Evolutionary conservation across 192 early-diverging fungal genomes (phyloP), one percentile per base, ranked within the genome.

Genomic region (Oehlia diaphana): DNA sequence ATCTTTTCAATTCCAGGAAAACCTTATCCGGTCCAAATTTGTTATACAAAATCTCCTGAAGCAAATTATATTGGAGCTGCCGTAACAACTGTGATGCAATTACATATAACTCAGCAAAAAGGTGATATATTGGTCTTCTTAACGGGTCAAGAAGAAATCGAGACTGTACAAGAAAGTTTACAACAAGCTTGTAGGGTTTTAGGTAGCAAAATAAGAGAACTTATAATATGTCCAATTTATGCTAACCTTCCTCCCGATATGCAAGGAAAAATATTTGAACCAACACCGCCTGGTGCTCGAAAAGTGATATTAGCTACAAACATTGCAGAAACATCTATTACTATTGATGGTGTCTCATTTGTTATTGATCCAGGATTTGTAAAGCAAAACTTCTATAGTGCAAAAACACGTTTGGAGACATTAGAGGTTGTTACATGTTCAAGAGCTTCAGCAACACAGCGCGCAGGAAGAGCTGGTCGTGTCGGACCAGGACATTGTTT

Each of bases 61-160:
- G 96, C 97, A 28, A 96, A 99, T 82, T 99, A 99, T 82, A 85
- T 99, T 16, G 90, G 92, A 31, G 98, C 97, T 8, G 95, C 95
- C 4, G 93, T 99, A 33, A 94, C 92, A 1, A 96, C 95, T 2
- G 94, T 99, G 47, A 91, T 99, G 84, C 94, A 94, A 75, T 95
- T 99, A 78, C 98, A 99, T 84, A 90, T 96, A 10, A 92, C 94
- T 19, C 95, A 96, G 81, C 81, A 83, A 50, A 76, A 71, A 49
- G 98, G 98, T 44, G 98, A 99, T 80, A 93, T 99, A 35, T 83
- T 99, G 63, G 90, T 99, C 37, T 99, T 99, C 76, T 86, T 99
- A 81, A 98, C 98, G 84, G 95, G 98, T 50, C 98, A 99, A 88
- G 96, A 98, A 64, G 98, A 99, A 88, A 99, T 99, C 79, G 98